Evolutionary conservation across 352 stramenopile species (phyloP), one percentile per base, ranked within the genome.

Genomic region (Plasmopara halstedii): DNA sequence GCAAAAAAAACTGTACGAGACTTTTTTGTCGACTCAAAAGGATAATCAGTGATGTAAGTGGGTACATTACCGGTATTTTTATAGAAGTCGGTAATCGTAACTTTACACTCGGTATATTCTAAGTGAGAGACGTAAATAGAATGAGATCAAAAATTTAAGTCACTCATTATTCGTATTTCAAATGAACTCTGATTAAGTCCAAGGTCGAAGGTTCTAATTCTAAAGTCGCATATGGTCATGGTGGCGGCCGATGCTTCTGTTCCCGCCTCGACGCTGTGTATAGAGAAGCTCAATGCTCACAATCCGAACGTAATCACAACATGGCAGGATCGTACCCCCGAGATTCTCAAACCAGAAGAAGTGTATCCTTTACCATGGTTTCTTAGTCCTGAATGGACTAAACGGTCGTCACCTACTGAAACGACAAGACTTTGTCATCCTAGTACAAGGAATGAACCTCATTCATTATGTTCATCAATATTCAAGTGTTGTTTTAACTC

Each of bases 1-100:
- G 67, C 81, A 93, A 53, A 87, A 88, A 61, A 93, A 90, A 59
- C 64, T 90, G 36, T 68, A 88, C 50, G 75, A 90, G n/a, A n/a
- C n/a, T n/a, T n/a, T n/a, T n/a, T n/a, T n/a, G n/a, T n/a, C n/a
- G n/a, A n/a, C n/a, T n/a, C n/a, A n/a, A n/a, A n/a, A n/a, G n/a
- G n/a, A n/a, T n/a, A n/a, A n/a, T n/a, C n/a, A n/a, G n/a, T n/a
- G n/a, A n/a, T n/a, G n/a, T n/a, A n/a, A n/a, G n/a, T n/a, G n/a
- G n/a, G n/a, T n/a, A n/a, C n/a, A n/a, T n/a, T n/a, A n/a, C n/a
- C n/a, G n/a, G n/a, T n/a, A n/a, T n/a, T n/a, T n/a, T n/a, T n/a
- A n/a, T n/a, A n/a, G n/a, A n/a, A n/a, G n/a, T n/a, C n/a, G n/a
- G n/a, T n/a, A n/a, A n/a, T n/a, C n/a, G n/a, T n/a, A n/a, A n/a